Evolutionary conservation across 306 rosid species (phyloP), one percentile per base, ranked within the genome.

Genomic region (Ceratonia siliqua): DNA sequence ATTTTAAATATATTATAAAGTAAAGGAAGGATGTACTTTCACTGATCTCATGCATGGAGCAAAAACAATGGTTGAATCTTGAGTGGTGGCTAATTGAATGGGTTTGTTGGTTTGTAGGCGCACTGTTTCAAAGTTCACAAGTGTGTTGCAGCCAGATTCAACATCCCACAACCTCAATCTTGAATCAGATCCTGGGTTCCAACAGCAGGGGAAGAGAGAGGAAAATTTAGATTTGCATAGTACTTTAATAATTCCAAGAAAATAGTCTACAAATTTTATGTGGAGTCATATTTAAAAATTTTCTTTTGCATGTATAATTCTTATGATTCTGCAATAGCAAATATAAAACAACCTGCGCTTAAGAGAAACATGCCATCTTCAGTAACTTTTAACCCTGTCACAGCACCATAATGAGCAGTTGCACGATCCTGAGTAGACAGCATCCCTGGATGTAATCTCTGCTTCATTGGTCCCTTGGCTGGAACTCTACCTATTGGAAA

Each of bases 341-440:
- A 42, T 18, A 25, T 50, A 48, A 73, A 70, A 13, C 72, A 62
- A 90, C 96, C 96, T 92, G 99, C 93, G 73, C 96, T 94, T 30
- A 94, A 90, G 78, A 92, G 97, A 80, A 90, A 82, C 99, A 90
- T 84, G 89, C 96, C 97, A 45, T 90, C 95, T 62, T 86, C 93
- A 8, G 93, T 91, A 15, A 79, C 89, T 83, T 92, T 94, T 78
- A 94, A 82, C 69, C 97, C 97, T 28, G 89, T 92, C 67, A 94
- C 96, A 22, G 99, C 91, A 84, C 99, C 99, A 59, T 92, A 94
- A 87, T 92, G 99, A 83, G 99, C 95, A 39, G 97, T 90, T 2
- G 97, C 96, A 67, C 88, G 95, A 83, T 94, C 96, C 85, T 92
- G 96, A 71, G 86, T 82, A 64, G 99, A 90, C 76, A 92, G 75